Base-by-base conservation (phyloP, 2,329 filamentous ascomycete genomes). In the Alternaria novae-zelandiae region DNA sequence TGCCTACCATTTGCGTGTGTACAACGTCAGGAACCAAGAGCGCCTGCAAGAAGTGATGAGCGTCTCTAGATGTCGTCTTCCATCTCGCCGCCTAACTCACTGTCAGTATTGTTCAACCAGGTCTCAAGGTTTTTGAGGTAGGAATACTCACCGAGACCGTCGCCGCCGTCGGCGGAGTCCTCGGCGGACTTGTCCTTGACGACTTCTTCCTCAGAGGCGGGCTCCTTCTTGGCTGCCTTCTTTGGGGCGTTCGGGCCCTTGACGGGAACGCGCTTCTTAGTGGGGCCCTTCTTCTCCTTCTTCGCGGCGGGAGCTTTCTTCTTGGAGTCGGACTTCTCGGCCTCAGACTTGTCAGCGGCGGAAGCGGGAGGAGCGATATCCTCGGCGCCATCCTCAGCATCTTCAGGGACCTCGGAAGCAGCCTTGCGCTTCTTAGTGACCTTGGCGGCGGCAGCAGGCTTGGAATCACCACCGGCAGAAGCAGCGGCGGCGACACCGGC, bases 351-450 rank as follows among this genome's bases (percentile, higher is more conserved):
- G 54, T 70, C 65, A 56, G 66, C 49, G 3, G 47, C 45, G 1
- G 60, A 59, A 26, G 25, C 25, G 62, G 75, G 71, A 61, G 69
- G 69, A 62, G 75, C 72, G 59, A 69, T 65, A 55, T 74, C 75
- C 45, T 70, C 61, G 23, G 13, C 12, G 9, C 17, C 25, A 3
- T 41, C 25, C 2, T 47, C 41, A 1, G 17, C 15, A 15, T 41
- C 15, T 5, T 61, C 59, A 15, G 56, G 23, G 28, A 2, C 43
- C 61, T 70, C 68, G 55, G 66, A 49, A 5, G 51, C 20, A 20
- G 61, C 58, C 67, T 76, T 75, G 66, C 72, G 73, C 70, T 78
- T 78, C 56, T 45, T 56, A 8, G 46, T 25, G 7, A 15, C 23
- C 21, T 57, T 57, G 15, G 47, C 26, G 7, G 47, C 10, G 6